Evolutionary conservation across 352 stramenopile genomes (phyloP).

Genomic region (Phytophthora fragariae): DNA sequence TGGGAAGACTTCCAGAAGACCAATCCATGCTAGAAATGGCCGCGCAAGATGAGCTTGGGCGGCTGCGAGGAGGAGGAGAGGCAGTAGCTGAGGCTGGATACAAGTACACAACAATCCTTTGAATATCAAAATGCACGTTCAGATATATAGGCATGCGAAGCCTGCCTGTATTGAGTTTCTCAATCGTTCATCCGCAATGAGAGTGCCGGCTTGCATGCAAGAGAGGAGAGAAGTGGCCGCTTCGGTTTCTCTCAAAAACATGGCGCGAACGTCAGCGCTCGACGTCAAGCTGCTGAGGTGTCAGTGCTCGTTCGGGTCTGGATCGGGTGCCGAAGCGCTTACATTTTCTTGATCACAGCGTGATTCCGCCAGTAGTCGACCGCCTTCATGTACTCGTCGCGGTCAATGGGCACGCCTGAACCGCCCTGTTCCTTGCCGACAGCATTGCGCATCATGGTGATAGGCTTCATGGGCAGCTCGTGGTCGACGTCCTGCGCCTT

Average conservation of each 20-base stretch:
- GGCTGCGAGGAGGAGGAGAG: constrained; percentile 5
- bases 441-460: constrained; percentile 98
- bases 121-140: constrained; percentile 49
- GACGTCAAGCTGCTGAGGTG: constrained; percentile 23
- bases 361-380: constrained; percentile 91
- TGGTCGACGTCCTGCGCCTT: constrained; percentile 96
- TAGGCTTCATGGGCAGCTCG: constrained; percentile 98
- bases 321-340: constrained; percentile 11
- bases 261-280: constrained; percentile 21
- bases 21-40: constrained; percentile 62
- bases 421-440: constrained; percentile 96
- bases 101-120: constrained; percentile 37
- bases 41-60: constrained; percentile 15
- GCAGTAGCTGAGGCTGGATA: constrained; percentile 25
- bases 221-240: constrained; percentile 11
- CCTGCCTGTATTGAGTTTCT: constrained; percentile 30
- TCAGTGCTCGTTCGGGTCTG: neutral
- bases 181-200: constrained; percentile 18
- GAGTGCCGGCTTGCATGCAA: constrained; percentile 5
- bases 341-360: constrained; percentile 83
- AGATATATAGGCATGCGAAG: constrained; percentile 36
- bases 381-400: constrained; percentile 81
- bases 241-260: constrained; percentile 16
- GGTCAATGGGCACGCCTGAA: constrained; percentile 85
- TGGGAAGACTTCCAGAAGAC: constrained; percentile 89